Evolutionary conservation across 2,329 filamentous ascomycete genomes (phyloP).

Genomic region (Didymella glomerata): DNA sequence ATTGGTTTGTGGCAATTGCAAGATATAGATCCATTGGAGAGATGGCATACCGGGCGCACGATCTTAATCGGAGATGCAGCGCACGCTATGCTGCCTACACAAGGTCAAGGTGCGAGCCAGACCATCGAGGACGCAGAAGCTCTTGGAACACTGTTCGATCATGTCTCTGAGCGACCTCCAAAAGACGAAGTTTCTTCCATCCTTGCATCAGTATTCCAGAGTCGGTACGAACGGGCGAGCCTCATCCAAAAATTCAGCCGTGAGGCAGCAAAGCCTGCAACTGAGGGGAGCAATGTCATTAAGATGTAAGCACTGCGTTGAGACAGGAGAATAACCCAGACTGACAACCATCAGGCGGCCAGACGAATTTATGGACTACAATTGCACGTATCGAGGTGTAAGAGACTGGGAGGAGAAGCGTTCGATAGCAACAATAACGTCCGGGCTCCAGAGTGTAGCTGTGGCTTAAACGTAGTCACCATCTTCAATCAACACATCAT

Average conservation of each 20-base stretch:
- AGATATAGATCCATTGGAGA: constrained; percentile 54
- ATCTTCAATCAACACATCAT: background rate
- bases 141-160: background rate
- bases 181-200: background rate
- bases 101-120: constrained; percentile 65
- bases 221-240: background rate
- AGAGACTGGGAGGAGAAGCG: constrained; percentile 41
- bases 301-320: background rate
- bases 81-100: constrained; percentile 63
- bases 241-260: background rate
- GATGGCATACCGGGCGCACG: constrained; percentile 58
- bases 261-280: background rate
- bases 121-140: constrained; percentile 60
- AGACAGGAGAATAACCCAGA: background rate
- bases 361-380: constrained; percentile 56
- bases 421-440: constrained; percentile 4
- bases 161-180: background rate
- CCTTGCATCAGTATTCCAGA: background rate
- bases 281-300: background rate
- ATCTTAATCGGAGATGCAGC: constrained; percentile 66
- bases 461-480: background rate
- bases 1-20: constrained; percentile 54
- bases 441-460: background rate
- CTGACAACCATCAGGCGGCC: constrained; percentile 33
- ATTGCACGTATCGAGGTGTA: constrained; percentile 51